A percentile compares a stretch with the other conserved stretches of the same genome.
Evolutionary conservation across 371 early-diverging fungal genomes (phyloP).

Genomic region (Blyttiomyces sp.): DNA sequence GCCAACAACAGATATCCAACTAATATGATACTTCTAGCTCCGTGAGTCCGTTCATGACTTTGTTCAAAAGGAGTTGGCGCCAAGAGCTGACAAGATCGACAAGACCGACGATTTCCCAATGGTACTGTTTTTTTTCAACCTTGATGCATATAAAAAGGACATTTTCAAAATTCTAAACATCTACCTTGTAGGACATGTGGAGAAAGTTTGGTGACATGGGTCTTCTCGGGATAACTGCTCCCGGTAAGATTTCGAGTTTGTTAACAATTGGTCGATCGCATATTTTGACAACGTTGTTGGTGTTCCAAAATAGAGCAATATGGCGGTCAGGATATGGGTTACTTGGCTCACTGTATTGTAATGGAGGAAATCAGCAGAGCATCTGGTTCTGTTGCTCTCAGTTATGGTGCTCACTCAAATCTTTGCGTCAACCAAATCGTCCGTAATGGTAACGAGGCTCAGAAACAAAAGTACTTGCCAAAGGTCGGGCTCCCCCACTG

Average conservation of each 20-base stretch:
- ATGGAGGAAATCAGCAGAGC: slow-evolving; percentile 94
- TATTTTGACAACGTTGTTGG: background rate
- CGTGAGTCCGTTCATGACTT: slow-evolving; percentile 68
- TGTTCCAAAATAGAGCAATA: slow-evolving; percentile 46
- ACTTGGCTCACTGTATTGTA: slow-evolving; percentile 85
- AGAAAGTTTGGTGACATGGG: slow-evolving; percentile 95
- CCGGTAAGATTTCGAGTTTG: slow-evolving; percentile 23
- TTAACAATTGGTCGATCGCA: too few species aligned
- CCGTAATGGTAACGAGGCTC: slow-evolving; percentile 85
- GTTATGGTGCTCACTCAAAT: slow-evolving; percentile 97
- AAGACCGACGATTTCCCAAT: slow-evolving; percentile 81
- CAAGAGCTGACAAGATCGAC: slow-evolving; percentile 83
- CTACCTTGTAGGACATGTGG: slow-evolving; percentile 80
- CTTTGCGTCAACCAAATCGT: slow-evolving; percentile 96
- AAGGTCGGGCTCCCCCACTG: slow-evolving; percentile 47
- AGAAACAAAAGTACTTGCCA: slow-evolving; percentile 89
- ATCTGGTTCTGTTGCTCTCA: slow-evolving; percentile 87
- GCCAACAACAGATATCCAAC: background rate
- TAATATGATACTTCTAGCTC: slow-evolving; percentile 23
- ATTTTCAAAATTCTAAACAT: slow-evolving; percentile 6
- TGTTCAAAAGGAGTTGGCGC: slow-evolving; percentile 80
- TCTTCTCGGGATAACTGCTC: slow-evolving; percentile 87
- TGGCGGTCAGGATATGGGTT: slow-evolving; percentile 90
- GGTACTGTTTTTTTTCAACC: slow-evolving; percentile 34
- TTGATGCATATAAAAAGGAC: background rate